These are phyloP conservation scores for Piper betle DNA, from an alignment of 164 flowering plant species.

Conservation along the genomic window DNA sequence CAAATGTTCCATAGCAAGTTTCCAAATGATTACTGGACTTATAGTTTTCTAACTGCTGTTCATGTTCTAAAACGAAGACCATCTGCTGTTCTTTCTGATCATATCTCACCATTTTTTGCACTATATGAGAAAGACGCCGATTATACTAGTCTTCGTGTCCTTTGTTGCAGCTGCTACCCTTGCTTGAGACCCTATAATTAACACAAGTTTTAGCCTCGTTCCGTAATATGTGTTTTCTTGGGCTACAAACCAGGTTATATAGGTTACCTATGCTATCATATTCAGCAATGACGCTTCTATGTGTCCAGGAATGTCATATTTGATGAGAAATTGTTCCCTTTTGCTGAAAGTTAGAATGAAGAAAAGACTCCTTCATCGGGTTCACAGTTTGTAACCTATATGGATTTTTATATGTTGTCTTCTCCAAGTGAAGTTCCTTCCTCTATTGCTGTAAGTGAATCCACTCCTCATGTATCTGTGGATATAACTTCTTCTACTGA, in stretches of 20 bases:
- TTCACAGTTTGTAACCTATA: too few relatives aligned
- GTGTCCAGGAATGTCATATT: neutral
- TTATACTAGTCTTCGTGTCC: neutral
- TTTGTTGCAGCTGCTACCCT: neutral
- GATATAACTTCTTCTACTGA: neutral
- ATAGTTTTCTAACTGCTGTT: neutral
- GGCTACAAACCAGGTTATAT: neutral
- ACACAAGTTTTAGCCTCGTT: neutral
- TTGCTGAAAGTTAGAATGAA: neutral
- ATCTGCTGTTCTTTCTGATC: neutral
- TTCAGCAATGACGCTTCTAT: neutral
- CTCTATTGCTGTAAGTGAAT: too few relatives aligned
- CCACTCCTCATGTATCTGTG: neutral
- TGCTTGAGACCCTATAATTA: neutral
- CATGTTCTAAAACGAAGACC: neutral
- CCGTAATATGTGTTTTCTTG: neutral
- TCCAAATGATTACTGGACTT: neutral
- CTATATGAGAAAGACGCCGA: neutral
- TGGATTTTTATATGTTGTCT: too few relatives aligned
- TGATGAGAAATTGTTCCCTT: neutral
- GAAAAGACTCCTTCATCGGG: neutral
- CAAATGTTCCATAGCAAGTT: too few relatives aligned
- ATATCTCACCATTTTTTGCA: neutral
- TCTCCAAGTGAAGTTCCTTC: too few relatives aligned
- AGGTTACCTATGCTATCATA: neutral